phyloP scores from a whole-genome alignment of 305 asterid genomes.

The Plantago coronopus region DNA sequence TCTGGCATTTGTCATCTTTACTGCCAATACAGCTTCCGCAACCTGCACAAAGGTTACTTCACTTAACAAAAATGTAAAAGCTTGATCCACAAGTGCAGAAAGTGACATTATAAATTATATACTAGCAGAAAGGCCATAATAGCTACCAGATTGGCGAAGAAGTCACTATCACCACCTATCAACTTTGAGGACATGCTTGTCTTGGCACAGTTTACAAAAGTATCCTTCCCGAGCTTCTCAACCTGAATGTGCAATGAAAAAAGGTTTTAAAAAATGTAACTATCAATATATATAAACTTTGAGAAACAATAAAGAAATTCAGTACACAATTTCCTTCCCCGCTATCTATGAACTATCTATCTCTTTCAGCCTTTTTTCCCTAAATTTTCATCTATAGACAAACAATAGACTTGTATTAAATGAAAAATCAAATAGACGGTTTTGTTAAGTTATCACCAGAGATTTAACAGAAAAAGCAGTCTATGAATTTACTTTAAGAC shows the following conservation, averaged over 20 bases:
- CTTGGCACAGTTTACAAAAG: conserved; percentile 87
- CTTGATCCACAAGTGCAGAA: neutral
- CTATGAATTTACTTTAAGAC: too few relatives aligned
- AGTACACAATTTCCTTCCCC: neutral
- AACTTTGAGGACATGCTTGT: conserved; percentile 98
- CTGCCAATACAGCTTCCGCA: conserved; percentile 65
- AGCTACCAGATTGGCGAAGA: conserved; percentile 81
- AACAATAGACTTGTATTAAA: too few relatives aligned
- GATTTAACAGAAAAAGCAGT: too few relatives aligned
- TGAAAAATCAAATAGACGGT: too few relatives aligned
- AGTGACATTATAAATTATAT: neutral
- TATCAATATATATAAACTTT: neutral
- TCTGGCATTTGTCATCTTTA: conserved; percentile 68
- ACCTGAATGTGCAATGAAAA: conserved; percentile 41
- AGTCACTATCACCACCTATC: conserved; percentile 79
- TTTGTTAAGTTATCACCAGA: too few relatives aligned
- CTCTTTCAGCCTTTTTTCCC: too few relatives aligned
- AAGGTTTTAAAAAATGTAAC: neutral
- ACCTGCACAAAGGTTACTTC: conserved; percentile 31
- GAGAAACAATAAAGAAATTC: neutral
- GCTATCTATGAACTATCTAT: too few relatives aligned
- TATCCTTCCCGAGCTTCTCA: conserved; percentile 87
- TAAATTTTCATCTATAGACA: too few relatives aligned
- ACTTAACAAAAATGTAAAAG: neutral
- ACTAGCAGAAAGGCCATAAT: neutral